These are phyloP conservation scores for Moesziomyces sp. DNA, from an alignment of 1,284 basidiomycete genomes.

Conservation along the genomic window DNA sequence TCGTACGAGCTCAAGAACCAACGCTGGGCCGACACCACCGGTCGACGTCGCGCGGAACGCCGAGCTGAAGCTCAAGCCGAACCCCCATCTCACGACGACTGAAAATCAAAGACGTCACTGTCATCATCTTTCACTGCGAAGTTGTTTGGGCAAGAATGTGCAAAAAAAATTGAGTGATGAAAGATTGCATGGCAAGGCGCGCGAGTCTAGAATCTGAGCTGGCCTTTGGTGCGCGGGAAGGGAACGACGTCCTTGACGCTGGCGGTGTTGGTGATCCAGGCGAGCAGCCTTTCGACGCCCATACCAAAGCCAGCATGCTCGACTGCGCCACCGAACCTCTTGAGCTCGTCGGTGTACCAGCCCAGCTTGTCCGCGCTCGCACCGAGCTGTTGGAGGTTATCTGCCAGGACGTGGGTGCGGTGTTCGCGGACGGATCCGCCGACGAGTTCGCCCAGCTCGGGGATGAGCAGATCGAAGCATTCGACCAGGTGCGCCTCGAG, in stretches of 20 bases:
- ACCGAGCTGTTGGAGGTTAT: conserved; percentile 25
- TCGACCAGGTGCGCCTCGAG: conserved; percentile 73
- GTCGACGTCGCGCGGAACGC: too few relatives aligned
- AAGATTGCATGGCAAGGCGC: too few relatives aligned
- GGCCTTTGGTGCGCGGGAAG: conserved; percentile 56
- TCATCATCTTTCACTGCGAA: too few relatives aligned
- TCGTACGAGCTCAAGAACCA: conserved; percentile 33
- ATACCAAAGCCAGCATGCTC: conserved; percentile 65
- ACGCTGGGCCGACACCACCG: conserved; percentile 33
- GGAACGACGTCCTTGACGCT: conserved; percentile 63
- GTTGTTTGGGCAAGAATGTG: too few relatives aligned
- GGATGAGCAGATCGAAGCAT: conserved; percentile 94
- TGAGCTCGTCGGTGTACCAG: conserved; percentile 62
- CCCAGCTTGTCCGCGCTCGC: conserved; percentile 10
- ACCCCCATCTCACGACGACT: background rate
- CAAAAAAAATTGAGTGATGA: too few relatives aligned
- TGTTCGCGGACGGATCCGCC: conserved; percentile 93
- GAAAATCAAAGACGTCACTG: background rate
- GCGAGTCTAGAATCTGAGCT: conserved; percentile 41
- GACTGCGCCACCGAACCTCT: conserved; percentile 52
- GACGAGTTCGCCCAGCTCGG: conserved; percentile 85
- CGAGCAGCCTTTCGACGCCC: conserved; percentile 61
- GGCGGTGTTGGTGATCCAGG: conserved; percentile 58
- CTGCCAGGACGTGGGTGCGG: conserved; percentile 70
- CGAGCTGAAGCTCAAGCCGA: conserved; percentile 4